These are phyloP conservation scores for Globisporangium polare DNA, from an alignment of 352 stramenopile species.

Conservation along the genomic window DNA sequence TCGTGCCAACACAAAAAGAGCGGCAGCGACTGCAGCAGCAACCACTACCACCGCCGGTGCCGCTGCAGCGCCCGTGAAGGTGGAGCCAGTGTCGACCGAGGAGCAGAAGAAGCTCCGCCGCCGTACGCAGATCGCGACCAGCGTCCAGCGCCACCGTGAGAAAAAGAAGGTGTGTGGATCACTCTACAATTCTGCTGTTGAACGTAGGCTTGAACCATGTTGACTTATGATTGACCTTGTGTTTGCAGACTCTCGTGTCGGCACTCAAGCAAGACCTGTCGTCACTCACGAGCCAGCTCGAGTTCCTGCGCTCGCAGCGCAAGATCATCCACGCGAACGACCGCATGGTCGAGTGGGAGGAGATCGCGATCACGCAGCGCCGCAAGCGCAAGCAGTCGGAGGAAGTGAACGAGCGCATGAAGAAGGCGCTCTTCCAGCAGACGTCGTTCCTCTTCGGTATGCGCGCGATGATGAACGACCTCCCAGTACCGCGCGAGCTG, in stretches of 20 bases:
- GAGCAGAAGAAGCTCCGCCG: slow-evolving; percentile 58
- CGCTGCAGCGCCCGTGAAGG: slow-evolving; percentile 3
- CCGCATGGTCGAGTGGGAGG: slow-evolving; percentile 48
- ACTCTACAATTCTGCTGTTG: neutral
- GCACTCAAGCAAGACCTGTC: slow-evolving; percentile 43
- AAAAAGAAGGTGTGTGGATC: slow-evolving; percentile 40
- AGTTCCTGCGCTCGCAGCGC: slow-evolving; percentile 34
- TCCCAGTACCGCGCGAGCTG: slow-evolving; percentile 42
- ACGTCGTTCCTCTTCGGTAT: slow-evolving; percentile 54
- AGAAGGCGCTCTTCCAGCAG: slow-evolving; percentile 72
- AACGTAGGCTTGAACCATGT: neutral
- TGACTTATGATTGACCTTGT: neutral
- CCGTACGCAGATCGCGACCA: slow-evolving; percentile 58
- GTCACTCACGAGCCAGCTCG: slow-evolving; percentile 37
- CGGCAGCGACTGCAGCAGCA: neutral
- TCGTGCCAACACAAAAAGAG: neutral
- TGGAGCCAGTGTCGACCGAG: slow-evolving; percentile 29
- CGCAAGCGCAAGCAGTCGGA: slow-evolving; percentile 57
- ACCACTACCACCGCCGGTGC: neutral
- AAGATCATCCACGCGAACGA: slow-evolving; percentile 40
- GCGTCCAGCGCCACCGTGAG: slow-evolving; percentile 62
- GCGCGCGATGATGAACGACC: slow-evolving; percentile 32
- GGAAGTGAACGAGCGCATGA: slow-evolving; percentile 47
- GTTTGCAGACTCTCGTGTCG: slow-evolving; percentile 31
- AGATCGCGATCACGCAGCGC: slow-evolving; percentile 55